These are phyloP conservation scores for Exophiala aquamarina DNA, from an alignment of 2,329 filamentous ascomycete genomes.

Conservation along the genomic window DNA sequence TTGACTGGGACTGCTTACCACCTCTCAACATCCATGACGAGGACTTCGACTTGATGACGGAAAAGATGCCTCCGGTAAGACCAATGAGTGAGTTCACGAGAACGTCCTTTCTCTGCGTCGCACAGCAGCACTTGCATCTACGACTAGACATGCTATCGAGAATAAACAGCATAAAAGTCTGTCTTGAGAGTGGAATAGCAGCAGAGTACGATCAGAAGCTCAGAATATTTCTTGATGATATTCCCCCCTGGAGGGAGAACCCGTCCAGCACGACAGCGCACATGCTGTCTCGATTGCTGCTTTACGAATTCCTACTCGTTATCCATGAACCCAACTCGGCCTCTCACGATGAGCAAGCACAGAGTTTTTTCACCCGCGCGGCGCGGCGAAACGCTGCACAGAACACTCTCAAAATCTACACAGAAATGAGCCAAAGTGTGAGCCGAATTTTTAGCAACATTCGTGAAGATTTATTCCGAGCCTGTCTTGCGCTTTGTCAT, in stretches of 20 bases:
- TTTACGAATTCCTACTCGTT: constrained; percentile 33
- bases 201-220: constrained; percentile 31
- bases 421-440: constrained; percentile 10
- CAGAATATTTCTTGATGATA: constrained; percentile 26
- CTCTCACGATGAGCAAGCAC: constrained; percentile 22
- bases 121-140: constrained; percentile 28
- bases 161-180: constrained; percentile 31
- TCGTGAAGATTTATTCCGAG: constrained; percentile 19
- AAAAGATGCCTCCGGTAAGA: constrained; percentile 23
- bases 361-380: constrained; percentile 30
- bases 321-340: constrained; percentile 31
- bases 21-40: constrained; percentile 39
- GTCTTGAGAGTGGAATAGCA: constrained; percentile 29
- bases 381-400: constrained; percentile 26
- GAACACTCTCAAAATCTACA: constrained; percentile 20
- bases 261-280: constrained; percentile 17
- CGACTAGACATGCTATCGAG: constrained; percentile 30
- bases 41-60: constrained; percentile 23
- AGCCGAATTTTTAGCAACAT: constrained; percentile 12
- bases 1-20: constrained; percentile 49
- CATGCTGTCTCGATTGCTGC: constrained; percentile 30
- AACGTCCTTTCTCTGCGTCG: constrained; percentile 31
- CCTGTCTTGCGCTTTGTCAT: constrained; percentile 17
- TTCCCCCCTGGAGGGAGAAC: constrained; percentile 27
- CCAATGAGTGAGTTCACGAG: constrained; percentile 28